These are phyloP conservation scores for Auriscalpium microsporum DNA, from an alignment of 768 basidiomycete species.

Conservation along the genomic window DNA sequence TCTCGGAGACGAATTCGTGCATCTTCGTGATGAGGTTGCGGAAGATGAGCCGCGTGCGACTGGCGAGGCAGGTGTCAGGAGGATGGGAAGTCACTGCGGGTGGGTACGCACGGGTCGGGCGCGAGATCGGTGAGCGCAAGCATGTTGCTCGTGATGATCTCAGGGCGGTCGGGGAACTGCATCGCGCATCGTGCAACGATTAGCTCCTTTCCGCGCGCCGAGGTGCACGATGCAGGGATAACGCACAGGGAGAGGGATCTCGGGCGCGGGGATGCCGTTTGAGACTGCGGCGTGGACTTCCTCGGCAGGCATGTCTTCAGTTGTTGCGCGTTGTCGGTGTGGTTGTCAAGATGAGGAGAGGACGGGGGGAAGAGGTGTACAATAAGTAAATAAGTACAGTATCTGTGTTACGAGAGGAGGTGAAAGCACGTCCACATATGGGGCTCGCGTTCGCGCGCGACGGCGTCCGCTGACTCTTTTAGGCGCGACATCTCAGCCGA, in stretches of 20 bases:
- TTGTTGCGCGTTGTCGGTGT: too few relatives aligned
- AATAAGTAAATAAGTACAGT: too few relatives aligned
- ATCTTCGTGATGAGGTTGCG: conserved; percentile 54
- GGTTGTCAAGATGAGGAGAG: too few relatives aligned
- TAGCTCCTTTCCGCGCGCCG: neutral
- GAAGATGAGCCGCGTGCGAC: conserved; percentile 40
- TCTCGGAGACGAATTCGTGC: conserved; percentile 68
- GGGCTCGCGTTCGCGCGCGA: too few relatives aligned
- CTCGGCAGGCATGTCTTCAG: too few relatives aligned
- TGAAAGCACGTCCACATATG: too few relatives aligned
- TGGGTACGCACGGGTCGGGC: conserved; percentile 29
- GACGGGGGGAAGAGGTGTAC: too few relatives aligned
- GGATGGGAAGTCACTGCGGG: conserved; percentile 1
- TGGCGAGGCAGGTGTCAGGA: conserved; percentile 14
- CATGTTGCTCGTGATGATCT: conserved; percentile 42
- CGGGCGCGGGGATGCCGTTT: conserved; percentile 33
- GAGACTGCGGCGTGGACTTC: conserved; percentile 21
- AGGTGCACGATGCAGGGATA: neutral
- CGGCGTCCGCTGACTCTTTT: too few relatives aligned
- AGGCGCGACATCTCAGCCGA: too few relatives aligned
- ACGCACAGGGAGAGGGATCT: conserved; percentile 33
- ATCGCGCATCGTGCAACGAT: neutral
- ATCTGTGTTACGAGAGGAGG: too few relatives aligned
- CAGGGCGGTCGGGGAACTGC: conserved; percentile 40
- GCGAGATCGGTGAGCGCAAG: conserved; percentile 30